phyloP scores from a whole-genome alignment of 2,329 filamentous ascomycete genomes.

The Arachnopeziza araneosa region DNA sequence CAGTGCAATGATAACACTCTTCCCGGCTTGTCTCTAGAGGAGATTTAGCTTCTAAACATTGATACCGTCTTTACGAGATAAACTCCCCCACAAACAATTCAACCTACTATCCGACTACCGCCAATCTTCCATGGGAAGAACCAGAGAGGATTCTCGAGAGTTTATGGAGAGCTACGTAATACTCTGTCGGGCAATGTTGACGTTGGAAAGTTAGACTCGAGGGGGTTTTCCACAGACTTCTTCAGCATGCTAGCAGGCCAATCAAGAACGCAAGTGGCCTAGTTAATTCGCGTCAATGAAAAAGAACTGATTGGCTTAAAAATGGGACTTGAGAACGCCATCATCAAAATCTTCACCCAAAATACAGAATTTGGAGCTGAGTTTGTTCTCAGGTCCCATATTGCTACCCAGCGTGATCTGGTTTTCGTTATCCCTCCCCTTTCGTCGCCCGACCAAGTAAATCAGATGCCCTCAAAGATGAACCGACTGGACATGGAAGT shows the following conservation, averaged over 20 bases:
- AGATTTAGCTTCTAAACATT: not conserved
- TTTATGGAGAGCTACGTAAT: not conserved
- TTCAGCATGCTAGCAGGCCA: not conserved
- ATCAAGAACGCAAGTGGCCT: not conserved
- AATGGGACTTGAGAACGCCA: not conserved
- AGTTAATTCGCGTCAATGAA: not conserved
- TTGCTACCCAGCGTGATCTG: not conserved
- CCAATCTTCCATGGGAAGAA: not conserved
- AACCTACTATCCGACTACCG: too few species aligned
- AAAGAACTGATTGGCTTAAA: not conserved
- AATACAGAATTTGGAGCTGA: not conserved
- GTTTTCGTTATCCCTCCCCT: not conserved
- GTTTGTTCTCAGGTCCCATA: not conserved
- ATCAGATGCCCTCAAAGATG: not conserved
- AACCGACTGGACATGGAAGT: not conserved
- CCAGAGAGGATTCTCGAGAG: not conserved
- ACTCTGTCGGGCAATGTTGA: not conserved
- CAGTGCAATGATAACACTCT: not conserved
- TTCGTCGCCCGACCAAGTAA: not conserved
- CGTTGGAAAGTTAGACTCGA: not conserved
- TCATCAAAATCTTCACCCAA: not conserved
- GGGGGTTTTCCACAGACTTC: not conserved
- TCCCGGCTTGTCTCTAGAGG: not conserved
- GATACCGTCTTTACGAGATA: too few species aligned
- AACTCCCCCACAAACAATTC: not conserved